Conservation (phyloP, 176 grass and related monocot genomes). For the Bromus sterilis region DNA sequence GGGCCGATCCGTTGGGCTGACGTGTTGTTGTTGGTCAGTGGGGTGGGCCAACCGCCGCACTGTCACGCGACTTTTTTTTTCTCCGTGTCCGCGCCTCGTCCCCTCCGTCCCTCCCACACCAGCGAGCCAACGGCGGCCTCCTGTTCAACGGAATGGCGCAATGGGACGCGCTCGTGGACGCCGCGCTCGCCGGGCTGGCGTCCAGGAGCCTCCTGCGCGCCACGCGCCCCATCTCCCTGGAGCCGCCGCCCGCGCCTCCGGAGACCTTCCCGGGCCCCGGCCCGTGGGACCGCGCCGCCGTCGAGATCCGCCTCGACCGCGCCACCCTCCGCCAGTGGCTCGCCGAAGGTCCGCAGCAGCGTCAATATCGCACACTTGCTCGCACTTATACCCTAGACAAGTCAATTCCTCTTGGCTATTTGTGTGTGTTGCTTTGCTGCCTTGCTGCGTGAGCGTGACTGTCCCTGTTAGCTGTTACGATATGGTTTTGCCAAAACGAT, state of each 20-base stretch:
- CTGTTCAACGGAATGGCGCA: constrained; percentile 50
- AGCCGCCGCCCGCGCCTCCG: neutral
- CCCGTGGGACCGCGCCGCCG: constrained; percentile 56
- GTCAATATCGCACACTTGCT: neutral
- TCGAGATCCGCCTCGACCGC: constrained; percentile 52
- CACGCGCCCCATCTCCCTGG: constrained; percentile 50
- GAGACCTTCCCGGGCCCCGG: constrained; percentile 40
- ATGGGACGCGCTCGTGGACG: constrained; percentile 59
- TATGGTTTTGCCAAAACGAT: neutral
- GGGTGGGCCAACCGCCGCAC: neutral
- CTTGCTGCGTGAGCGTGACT: neutral
- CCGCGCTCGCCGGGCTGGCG: constrained; percentile 36
- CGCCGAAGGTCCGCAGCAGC: constrained; percentile 38
- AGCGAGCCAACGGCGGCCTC: neutral
- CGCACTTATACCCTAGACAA: neutral
- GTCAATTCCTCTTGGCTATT: neutral
- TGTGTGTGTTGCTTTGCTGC: neutral
- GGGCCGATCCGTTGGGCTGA: neutral
- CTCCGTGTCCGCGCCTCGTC: neutral
- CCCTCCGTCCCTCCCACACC: neutral
- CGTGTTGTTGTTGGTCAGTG: neutral
- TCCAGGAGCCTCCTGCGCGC: constrained; percentile 59
- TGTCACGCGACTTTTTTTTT: neutral
- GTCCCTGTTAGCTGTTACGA: neutral
- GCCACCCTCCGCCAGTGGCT: constrained; percentile 67